Evolutionary conservation across 352 stramenopile genomes (phyloP), one percentile per base, ranked within the genome.

Genomic region (Elongisporangium senticosum): DNA sequence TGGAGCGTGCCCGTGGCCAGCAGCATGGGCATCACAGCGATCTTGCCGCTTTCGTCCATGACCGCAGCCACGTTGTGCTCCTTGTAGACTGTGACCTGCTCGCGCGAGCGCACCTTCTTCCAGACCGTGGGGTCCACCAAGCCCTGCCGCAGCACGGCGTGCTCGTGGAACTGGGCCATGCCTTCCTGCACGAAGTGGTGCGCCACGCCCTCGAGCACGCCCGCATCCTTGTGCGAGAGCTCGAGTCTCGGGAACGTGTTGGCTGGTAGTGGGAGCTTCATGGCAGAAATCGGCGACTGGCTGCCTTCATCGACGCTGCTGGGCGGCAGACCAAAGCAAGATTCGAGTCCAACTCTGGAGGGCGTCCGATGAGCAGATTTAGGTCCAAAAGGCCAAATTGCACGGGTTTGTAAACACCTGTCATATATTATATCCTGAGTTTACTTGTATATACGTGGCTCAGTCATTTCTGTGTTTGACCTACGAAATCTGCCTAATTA

Each of bases 261-360:
- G 59, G 75, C 75, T 37, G 73, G 63, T 49, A 83, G 17, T 51
- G 75, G 75, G 63, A 68, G 68, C 73, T 79, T 85, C 75, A 85
- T 87, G 40, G 53, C 20, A 43, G 33, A 43, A 43, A 43, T 43
- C 33, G 11, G 33, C 33, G 33, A 43, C 33, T 43, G 33, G 11
- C 33, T 43, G 33, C 33, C 33, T 3, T 43, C 33, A 17, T 43
- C 7, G 8, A 17, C 33, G 33, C 33, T 43, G 33, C 10, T 43
- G 33, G 33, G 23, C 23, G 2, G 33, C 33, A 43, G 33, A 14
- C 13, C 33, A 43, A 43, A 43, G 33, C 33, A 43, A 43, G 33
- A 43, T 43, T 43, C 33, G 33, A 43, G 33, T 14, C 1, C 33
- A 17, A 43, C 33, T 43, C 33, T 43, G 33, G 33, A 2, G 3